A percentile compares a stretch with the other conserved stretches of the same genome.
Evolutionary conservation across 768 basidiomycete genomes (phyloP).

Genomic region (Calocybe indica): DNA sequence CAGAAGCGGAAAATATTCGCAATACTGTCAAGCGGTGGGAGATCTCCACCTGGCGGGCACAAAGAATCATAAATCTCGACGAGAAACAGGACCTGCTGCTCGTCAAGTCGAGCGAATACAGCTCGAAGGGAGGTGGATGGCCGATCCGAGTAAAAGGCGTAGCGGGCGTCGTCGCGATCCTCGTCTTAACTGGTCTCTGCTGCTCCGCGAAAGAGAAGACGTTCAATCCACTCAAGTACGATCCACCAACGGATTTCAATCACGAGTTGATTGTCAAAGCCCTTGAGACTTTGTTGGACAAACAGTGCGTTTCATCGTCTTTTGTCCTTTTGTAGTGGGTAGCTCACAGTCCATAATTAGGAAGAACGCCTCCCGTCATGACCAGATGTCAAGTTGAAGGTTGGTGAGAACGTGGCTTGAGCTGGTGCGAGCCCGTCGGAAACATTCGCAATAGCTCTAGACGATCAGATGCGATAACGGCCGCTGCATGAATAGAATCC

Average conservation of each 20-base stretch:
- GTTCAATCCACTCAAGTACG: constrained; percentile 11
- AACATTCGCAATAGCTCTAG: too few species aligned
- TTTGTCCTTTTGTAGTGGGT: not conserved
- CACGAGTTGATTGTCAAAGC: constrained; percentile 9
- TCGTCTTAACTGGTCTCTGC: constrained; percentile 7
- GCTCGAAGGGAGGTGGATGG: constrained; percentile 8
- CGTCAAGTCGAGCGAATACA: constrained; percentile 5
- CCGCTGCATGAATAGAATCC: too few species aligned
- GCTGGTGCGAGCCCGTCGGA: too few species aligned
- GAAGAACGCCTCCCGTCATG: constrained; percentile 1
- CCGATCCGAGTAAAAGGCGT: constrained; percentile 8
- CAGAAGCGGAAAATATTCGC: constrained; percentile 7
- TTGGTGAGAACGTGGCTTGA: too few species aligned
- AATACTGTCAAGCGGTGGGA: constrained; percentile 8
- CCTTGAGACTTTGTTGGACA: constrained; percentile 5
- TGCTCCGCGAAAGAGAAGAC: not conserved
- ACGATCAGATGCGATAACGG: too few species aligned
- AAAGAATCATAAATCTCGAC: constrained; percentile 2
- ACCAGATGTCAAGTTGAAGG: not conserved
- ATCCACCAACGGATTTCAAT: constrained; percentile 6
- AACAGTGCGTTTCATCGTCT: constrained; percentile 3
- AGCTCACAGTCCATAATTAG: not conserved
- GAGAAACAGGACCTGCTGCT: constrained; percentile 2
- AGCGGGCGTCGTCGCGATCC: constrained; percentile 2
- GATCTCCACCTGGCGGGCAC: constrained; percentile 8